Percentiles rank a stretch among this genome's conserved stretches.
These are phyloP conservation scores for Metschnikowia continentalis DNA, from an alignment of 805 yeast species.

Conservation along the genomic window DNA sequence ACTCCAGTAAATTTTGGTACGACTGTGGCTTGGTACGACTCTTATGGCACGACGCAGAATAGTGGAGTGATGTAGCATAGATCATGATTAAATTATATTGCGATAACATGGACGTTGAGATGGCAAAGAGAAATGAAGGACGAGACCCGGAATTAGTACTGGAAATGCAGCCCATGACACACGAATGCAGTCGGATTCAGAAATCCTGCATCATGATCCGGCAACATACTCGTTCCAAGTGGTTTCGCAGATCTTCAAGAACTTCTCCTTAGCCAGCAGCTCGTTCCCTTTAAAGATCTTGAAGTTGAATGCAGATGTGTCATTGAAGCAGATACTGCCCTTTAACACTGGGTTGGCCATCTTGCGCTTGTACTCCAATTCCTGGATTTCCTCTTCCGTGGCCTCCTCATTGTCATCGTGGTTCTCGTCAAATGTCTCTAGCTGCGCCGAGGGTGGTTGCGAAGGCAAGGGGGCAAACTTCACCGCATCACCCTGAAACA, in stretches of 20 bases:
- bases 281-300: conserved; percentile 15
- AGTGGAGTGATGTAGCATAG: not conserved
- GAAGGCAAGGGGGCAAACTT: conserved; percentile 47
- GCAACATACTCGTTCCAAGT: conserved; percentile 37
- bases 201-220: not conserved
- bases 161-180: not conserved
- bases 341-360: conserved; percentile 6
- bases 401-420: conserved; percentile 13
- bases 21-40: no score
- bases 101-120: not conserved
- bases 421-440: conserved; percentile 11
- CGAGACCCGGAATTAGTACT: not conserved
- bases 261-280: conserved; percentile 28
- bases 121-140: not conserved
- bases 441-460: conserved; percentile 50
- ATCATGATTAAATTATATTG: not conserved
- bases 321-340: conserved; percentile 17
- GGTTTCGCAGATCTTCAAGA: conserved; percentile 40
- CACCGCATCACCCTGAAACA: conserved; percentile 43
- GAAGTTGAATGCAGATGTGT: conserved; percentile 17
- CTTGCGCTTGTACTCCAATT: conserved; percentile 13
- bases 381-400: conserved; percentile 14
- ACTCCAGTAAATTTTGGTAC: no score
- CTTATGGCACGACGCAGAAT: no score
- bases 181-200: not conserved